phyloP scores from a whole-genome alignment of 257 asterid species.

The Salvia rosmarinus region DNA sequence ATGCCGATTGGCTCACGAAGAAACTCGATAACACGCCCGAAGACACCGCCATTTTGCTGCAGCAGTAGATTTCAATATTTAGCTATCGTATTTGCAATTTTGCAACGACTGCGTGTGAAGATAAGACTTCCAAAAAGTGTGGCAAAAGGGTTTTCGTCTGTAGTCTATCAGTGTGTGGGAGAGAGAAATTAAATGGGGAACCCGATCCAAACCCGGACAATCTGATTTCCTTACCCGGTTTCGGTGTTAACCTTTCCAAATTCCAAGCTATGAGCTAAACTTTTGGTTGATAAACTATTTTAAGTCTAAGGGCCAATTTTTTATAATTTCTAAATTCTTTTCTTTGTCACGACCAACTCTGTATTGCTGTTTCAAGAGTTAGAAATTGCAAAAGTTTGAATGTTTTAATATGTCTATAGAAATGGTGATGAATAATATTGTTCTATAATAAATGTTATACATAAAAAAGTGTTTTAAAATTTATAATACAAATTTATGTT shows the following conservation, averaged over 20 bases:
- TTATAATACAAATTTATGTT: too few relatives aligned
- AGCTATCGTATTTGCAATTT: constrained; percentile 8
- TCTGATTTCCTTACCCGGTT: neutral
- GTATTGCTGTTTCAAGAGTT: too few relatives aligned
- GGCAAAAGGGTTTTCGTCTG: constrained; percentile 36
- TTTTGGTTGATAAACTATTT: too few relatives aligned
- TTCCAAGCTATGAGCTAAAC: too few relatives aligned
- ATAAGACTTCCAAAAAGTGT: constrained; percentile 37
- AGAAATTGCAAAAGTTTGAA: too few relatives aligned
- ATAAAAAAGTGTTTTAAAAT: too few relatives aligned
- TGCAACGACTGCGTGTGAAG: constrained; percentile 33
- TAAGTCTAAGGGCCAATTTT: too few relatives aligned
- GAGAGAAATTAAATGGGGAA: neutral
- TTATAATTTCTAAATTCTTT: too few relatives aligned
- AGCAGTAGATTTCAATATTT: neutral
- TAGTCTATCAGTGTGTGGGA: neutral
- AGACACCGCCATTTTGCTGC: constrained; percentile 68
- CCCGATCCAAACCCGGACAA: constrained; percentile 28
- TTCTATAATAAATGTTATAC: too few relatives aligned
- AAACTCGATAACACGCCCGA: constrained; percentile 45
- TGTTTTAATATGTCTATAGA: too few relatives aligned
- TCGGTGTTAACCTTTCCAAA: neutral
- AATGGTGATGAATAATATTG: too few relatives aligned
- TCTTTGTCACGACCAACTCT: too few relatives aligned
- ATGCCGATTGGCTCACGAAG: constrained; percentile 42